Base-by-base conservation (phyloP, 75 land plant species). In the Chamaecyparis obtusa region DNA sequence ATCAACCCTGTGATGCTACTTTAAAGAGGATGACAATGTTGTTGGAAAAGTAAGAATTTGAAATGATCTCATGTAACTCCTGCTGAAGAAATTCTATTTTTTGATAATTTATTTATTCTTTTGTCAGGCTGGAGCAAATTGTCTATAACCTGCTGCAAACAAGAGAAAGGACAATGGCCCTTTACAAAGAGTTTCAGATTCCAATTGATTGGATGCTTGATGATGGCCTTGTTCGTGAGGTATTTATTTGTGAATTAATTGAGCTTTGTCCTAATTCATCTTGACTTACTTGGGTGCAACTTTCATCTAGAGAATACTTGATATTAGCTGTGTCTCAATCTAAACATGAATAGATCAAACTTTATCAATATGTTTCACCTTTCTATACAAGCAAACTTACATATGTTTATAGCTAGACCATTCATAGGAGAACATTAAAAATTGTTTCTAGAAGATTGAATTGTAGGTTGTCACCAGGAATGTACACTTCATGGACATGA, bases 191-290 rank as follows among this genome's bases (percentile, higher is more conserved):
- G 87, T 94, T 90, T 83, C 84, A 88, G 19, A 95, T 95, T 87
- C 96, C 96, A 46, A 91, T 94, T 41, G 93, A 91, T 78, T 95
- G 96, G 96, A 95, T 95, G 92, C 92, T 94, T 67, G 96, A 94
- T 72, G 86, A 69, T 77, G 95, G 94, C 9, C 87, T 94, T 3
- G 87, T 93, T 33, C 88, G 93, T 87, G 92, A 92, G 94, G 95
- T 94, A 87, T 16, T 30, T 16, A 56, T 84, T 27, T 24, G 71
- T 36, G 35, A 78, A 46, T 44, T 80, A 27, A 82, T 14, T 33
- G 11, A 43, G 33, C 44, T 74, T 86, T 64, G n/a, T 43, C 75
- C 37, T 64, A 86, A 32, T 19, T 48, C 60, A 49, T 85, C 71
- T 48, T 4, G 57, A 44, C 46, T 86, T 41, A 32, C 48, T 35